These are phyloP conservation scores for Acanthamoeba castellanii DNA, from an alignment of 208 protist species.

Conservation along the genomic window DNA sequence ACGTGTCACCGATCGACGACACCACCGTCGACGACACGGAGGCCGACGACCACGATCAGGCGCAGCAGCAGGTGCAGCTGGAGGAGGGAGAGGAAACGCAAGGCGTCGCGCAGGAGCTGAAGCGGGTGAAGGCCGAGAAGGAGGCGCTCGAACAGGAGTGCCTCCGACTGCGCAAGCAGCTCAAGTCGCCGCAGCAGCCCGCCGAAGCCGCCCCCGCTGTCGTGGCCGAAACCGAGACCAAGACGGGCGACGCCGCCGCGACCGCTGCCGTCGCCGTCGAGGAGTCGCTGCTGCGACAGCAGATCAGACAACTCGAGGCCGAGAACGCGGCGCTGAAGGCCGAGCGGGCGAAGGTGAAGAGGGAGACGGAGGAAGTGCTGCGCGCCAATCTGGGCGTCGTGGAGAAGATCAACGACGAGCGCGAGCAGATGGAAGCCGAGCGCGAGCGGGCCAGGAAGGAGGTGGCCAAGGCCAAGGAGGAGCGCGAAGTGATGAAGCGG, in stretches of 20 bases:
- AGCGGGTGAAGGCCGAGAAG: neutral
- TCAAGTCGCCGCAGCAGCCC: neutral
- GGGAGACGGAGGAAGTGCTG: slow-evolving; percentile 36
- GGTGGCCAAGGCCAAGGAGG: slow-evolving; percentile 35
- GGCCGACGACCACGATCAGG: neutral
- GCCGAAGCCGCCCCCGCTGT: neutral
- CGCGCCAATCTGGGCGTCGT: slow-evolving; percentile 29
- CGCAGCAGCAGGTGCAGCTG: neutral
- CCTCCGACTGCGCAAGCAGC: slow-evolving; percentile 17
- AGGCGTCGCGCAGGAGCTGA: neutral
- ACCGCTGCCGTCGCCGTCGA: neutral
- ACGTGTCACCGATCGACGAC: neutral
- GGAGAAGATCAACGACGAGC: slow-evolving; percentile 6
- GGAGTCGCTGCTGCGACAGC: neutral
- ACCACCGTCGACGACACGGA: neutral
- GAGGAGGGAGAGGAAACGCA: neutral
- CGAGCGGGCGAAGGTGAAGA: neutral
- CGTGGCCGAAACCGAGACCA: no score
- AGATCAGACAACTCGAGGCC: neutral
- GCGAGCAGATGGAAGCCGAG: slow-evolving; percentile 1
- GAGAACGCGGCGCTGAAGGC: neutral
- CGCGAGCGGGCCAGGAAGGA: neutral
- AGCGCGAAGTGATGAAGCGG: slow-evolving; percentile 37
- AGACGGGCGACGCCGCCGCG: no score
- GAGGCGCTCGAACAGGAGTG: slow-evolving; percentile 42